phyloP scores from a whole-genome alignment of 2,329 filamentous ascomycete species.

The Pseudogymnoascus sp. region DNA sequence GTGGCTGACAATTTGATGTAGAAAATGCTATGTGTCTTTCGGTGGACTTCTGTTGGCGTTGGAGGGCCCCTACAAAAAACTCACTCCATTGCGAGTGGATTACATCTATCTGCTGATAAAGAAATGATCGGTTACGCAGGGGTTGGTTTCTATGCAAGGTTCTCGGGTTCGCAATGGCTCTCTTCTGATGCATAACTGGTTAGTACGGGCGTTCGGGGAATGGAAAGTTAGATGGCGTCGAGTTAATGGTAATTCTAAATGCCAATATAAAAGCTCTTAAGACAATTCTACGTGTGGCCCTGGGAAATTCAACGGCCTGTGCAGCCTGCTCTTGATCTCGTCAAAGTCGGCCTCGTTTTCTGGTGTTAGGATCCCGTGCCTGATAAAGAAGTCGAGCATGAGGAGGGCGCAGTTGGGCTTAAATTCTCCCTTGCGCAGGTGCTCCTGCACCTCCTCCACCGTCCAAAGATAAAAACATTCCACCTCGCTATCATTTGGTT shows the following conservation, averaged over 20 bases:
- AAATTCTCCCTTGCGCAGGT: constrained; percentile 66
- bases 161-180: constrained; percentile 5
- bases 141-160: constrained; percentile 16
- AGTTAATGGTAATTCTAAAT: constrained; percentile 7
- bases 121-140: constrained; percentile 49
- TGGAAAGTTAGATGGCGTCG: constrained; percentile 12
- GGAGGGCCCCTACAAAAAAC: constrained; percentile 91
- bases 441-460: constrained; percentile 65
- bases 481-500: constrained; percentile 82
- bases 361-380: constrained; percentile 69
- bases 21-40: constrained; percentile 90
- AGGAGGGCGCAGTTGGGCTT: constrained; percentile 89
- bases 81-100: constrained; percentile 85
- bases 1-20: constrained; percentile 33
- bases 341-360: constrained; percentile 73
- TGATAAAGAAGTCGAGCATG: constrained; percentile 80
- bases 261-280: background rate
- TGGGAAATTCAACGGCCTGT: constrained; percentile 74
- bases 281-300: constrained; percentile 45
- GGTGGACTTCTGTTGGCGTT: constrained; percentile 85
- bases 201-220: constrained; percentile 10
- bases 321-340: constrained; percentile 67
- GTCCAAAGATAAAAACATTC: constrained; percentile 73
- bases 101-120: constrained; percentile 90
- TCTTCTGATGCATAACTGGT: constrained; percentile 3